Evolutionary conservation across 805 yeast genomes (phyloP).

Genomic region (Lipomyces lipofer): DNA sequence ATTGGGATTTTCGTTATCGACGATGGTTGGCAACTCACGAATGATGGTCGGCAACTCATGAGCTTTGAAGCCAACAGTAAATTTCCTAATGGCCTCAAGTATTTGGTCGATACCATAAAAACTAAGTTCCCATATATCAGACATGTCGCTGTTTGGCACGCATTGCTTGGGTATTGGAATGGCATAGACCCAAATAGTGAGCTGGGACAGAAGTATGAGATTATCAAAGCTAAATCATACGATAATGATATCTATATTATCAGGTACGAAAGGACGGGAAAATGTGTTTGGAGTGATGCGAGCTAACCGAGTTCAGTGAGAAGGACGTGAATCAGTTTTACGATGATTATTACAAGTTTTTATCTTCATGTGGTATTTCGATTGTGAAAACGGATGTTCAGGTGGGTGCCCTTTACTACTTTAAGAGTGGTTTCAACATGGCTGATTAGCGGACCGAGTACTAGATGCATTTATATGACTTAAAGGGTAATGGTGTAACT

Average conservation of each 20-base stretch:
- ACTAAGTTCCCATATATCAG: constrained; percentile 32
- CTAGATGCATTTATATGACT: constrained; percentile 34
- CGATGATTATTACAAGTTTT: constrained; percentile 35
- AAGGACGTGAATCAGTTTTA: constrained; percentile 33
- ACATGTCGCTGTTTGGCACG: constrained; percentile 41
- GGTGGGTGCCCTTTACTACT: constrained; percentile 11
- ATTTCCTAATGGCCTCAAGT: constrained; percentile 38
- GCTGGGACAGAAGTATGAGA: constrained; percentile 30
- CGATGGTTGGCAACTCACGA: constrained; percentile 40
- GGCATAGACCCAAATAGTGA: constrained; percentile 35
- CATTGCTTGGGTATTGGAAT: constrained; percentile 39
- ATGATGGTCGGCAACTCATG: constrained; percentile 30
- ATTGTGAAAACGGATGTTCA: constrained; percentile 38
- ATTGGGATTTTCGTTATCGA: constrained; percentile 36
- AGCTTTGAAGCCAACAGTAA: constrained; percentile 34
- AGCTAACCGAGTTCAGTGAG: constrained; percentile 7
- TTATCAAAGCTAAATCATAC: constrained; percentile 13
- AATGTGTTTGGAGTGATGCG: background rate
- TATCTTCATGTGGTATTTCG: constrained; percentile 33
- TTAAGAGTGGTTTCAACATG: too few species aligned
- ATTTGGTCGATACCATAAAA: constrained; percentile 32
- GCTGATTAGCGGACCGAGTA: too few species aligned
- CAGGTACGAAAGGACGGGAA: constrained; percentile 15
- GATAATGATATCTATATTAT: constrained; percentile 17
- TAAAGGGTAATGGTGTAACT: constrained; percentile 27